Conservation (phyloP, 495 filamentous ascomycete species). For the Penicillium robsamsonii region DNA sequence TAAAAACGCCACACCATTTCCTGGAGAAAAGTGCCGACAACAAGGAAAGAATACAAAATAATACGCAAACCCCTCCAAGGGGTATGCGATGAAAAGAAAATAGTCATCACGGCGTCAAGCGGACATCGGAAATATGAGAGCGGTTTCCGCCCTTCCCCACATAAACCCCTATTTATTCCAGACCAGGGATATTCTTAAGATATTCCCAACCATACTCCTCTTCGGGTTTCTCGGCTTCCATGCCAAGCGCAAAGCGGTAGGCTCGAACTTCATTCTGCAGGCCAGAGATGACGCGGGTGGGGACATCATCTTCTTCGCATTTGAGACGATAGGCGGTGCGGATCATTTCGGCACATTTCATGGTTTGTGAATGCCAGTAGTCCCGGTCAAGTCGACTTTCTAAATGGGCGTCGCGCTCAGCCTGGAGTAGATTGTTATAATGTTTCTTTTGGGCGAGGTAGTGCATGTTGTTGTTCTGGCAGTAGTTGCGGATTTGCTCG, state of each 20-base stretch:
- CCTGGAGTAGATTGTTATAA: conserved; percentile 58
- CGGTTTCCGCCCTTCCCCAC: conserved; percentile 5
- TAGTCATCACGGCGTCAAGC: conserved; percentile 18
- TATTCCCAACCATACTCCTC: conserved; percentile 56
- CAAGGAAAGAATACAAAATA: neutral
- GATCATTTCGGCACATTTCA: conserved; percentile 54
- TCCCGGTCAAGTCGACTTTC: conserved; percentile 61
- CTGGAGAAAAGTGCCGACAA: neutral
- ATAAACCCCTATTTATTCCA: conserved; percentile 27
- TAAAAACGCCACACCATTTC: conserved; percentile 6
- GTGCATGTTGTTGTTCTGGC: conserved; percentile 59
- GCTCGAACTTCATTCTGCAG: conserved; percentile 56
- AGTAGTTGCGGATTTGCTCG: conserved; percentile 61
- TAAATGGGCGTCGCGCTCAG: conserved; percentile 55
- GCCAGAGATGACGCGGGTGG: conserved; percentile 48
- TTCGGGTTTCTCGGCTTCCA: conserved; percentile 52
- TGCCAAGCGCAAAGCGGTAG: conserved; percentile 50
- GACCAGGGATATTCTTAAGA: conserved; percentile 43
- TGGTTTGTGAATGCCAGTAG: conserved; percentile 59
- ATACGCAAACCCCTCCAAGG: conserved; percentile 5
- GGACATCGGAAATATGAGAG: neutral
- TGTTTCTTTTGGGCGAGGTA: conserved; percentile 56
- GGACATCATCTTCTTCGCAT: conserved; percentile 49
- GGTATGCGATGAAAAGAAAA: conserved; percentile 10
- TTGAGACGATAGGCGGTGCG: conserved; percentile 49